phyloP scores from a whole-genome alignment of 441 rosid genomes.

The Populus tomentosa region DNA sequence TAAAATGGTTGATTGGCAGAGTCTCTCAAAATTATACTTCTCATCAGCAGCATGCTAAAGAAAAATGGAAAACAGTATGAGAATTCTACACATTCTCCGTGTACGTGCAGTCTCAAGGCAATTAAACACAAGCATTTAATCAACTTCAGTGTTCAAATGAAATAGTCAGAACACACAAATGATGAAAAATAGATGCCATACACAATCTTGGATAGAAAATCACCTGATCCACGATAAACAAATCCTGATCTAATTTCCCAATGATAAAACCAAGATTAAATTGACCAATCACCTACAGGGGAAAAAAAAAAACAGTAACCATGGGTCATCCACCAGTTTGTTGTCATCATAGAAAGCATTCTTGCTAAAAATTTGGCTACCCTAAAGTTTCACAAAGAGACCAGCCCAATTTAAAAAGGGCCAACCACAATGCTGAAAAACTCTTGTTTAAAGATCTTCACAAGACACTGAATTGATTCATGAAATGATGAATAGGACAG shows the following conservation, averaged over 20 bases:
- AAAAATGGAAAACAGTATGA: constrained; percentile 18
- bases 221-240: constrained; percentile 99
- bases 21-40: constrained; percentile 88
- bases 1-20: constrained; percentile 79
- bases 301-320: constrained; percentile 4
- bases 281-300: constrained; percentile 94
- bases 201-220: constrained; percentile 17
- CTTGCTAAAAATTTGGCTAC: neutral
- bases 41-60: constrained; percentile 99
- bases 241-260: constrained; percentile 84
- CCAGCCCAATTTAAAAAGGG: neutral
- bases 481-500: neutral
- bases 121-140: constrained; percentile 6
- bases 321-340: constrained; percentile 9
- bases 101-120: neutral
- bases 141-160: constrained; percentile 6
- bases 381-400: neutral
- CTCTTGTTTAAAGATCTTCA: neutral
- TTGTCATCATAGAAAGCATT: neutral
- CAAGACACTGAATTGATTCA: neutral
- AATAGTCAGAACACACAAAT: constrained; percentile 10
- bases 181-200: constrained; percentile 8
- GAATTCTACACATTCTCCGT: constrained; percentile 3
- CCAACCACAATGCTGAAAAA: neutral
- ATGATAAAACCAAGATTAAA: constrained; percentile 97